These are phyloP conservation scores for Viridothelium virens DNA, from an alignment of 495 filamentous ascomycete genomes.

Conservation along the genomic window DNA sequence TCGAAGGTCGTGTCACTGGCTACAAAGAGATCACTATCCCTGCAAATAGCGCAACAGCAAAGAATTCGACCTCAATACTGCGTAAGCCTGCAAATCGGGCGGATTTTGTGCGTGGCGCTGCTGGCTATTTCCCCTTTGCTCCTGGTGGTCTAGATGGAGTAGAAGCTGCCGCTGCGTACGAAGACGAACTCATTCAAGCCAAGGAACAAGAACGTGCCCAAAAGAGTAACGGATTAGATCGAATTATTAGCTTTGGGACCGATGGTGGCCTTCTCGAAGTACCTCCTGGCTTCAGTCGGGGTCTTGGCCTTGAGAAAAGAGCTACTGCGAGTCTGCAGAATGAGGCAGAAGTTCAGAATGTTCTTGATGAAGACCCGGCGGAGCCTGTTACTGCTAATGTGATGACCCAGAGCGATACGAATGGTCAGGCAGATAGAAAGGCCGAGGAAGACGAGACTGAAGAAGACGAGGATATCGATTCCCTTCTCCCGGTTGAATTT, in stretches of 20 bases:
- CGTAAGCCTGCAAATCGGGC: conserved; percentile 80
- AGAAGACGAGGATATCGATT: conserved; percentile 77
- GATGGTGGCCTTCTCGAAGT: conserved; percentile 74
- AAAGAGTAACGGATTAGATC: conserved; percentile 50
- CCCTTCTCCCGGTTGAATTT: conserved; percentile 85
- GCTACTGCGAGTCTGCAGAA: conserved; percentile 43
- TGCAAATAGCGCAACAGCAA: conserved; percentile 81
- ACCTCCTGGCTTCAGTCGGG: conserved; percentile 75
- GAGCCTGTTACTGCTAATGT: conserved; percentile 41
- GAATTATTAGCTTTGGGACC: conserved; percentile 70
- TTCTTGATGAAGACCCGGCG: conserved; percentile 51
- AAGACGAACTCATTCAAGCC: conserved; percentile 50
- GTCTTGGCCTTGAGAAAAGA: conserved; percentile 63
- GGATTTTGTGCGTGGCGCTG: conserved; percentile 90
- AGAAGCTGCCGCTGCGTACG: conserved; percentile 68
- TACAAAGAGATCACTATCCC: conserved; percentile 93
- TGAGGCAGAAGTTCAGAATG: conserved; percentile 60
- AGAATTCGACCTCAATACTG: conserved; percentile 87
- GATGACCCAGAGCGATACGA: conserved; percentile 31
- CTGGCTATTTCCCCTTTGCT: conserved; percentile 92
- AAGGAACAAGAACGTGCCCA: conserved; percentile 23
- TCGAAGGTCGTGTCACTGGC: conserved; percentile 87
- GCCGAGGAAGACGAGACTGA: conserved; percentile 36
- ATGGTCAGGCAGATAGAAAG: conserved; percentile 28
- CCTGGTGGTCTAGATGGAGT: conserved; percentile 86